These are phyloP conservation scores for Biscutella laevigata DNA, from an alignment of 441 rosid genomes.

Conservation along the genomic window DNA sequence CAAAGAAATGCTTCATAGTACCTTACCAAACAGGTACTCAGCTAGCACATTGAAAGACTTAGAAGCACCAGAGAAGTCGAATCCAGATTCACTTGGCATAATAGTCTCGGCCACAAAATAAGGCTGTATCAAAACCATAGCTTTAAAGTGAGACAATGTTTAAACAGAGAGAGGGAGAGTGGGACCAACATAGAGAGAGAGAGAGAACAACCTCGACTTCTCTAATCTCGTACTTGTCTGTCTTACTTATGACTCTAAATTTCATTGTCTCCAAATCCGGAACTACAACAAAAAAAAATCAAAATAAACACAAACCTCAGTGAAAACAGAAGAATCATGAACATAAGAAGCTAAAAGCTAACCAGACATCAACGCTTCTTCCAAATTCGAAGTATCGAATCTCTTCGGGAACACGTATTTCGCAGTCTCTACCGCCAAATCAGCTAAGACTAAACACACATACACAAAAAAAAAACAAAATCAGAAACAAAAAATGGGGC, in stretches of 20 bases:
- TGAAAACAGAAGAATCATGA: neutral
- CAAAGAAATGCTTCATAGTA: constrained; percentile 22
- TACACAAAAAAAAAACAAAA: neutral
- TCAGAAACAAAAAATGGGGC: neutral
- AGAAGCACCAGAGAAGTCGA: constrained; percentile 67
- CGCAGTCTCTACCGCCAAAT: constrained; percentile 55
- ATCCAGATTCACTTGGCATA: constrained; percentile 73
- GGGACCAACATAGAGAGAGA: neutral
- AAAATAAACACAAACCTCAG: neutral
- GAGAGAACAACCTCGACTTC: constrained; percentile 58
- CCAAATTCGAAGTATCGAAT: constrained; percentile 48
- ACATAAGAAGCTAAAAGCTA: neutral
- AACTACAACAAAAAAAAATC: constrained; percentile 28
- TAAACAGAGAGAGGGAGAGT: neutral
- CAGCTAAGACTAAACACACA: constrained; percentile 62
- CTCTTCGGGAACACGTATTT: constrained; percentile 68
- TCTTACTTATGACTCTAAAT: constrained; percentile 45
- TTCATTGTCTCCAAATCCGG: constrained; percentile 80
- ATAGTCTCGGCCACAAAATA: constrained; percentile 76
- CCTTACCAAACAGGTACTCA: constrained; percentile 95
- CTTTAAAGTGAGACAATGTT: neutral
- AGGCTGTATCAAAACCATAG: constrained; percentile 35
- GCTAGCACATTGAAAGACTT: constrained; percentile 80
- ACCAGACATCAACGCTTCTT: constrained; percentile 90
- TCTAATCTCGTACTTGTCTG: constrained; percentile 63